Percentiles rank a stretch among this genome's conserved stretches.
Conservation (phyloP, 1,284 basidiomycete species). For the Mycosarcoma mackinlayi region DNA sequence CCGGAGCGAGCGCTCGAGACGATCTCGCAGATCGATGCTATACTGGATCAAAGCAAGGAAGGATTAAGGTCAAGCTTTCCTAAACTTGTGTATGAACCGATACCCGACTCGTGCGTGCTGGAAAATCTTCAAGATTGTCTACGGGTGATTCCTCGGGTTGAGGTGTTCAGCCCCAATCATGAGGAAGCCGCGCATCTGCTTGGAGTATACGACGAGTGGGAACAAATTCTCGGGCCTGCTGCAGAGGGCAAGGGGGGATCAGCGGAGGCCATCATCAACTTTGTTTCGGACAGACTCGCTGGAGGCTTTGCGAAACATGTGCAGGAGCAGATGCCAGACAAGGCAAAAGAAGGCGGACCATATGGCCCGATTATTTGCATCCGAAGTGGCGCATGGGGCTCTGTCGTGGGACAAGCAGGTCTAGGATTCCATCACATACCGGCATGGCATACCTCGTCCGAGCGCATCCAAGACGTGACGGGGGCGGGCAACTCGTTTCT, state of each 20-base stretch:
- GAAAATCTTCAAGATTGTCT: slow-evolving; percentile 79
- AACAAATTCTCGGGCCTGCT: background rate
- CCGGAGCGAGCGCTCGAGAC: slow-evolving; percentile 78
- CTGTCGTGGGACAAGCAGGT: slow-evolving; percentile 30
- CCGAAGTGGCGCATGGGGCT: slow-evolving; percentile 50
- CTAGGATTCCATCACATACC: slow-evolving; percentile 28
- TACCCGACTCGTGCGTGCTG: slow-evolving; percentile 72
- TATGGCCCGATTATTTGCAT: slow-evolving; percentile 50
- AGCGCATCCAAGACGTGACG: slow-evolving; percentile 48
- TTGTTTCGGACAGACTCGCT: slow-evolving; percentile 25
- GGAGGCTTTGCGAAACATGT: slow-evolving; percentile 16
- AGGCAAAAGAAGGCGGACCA: background rate
- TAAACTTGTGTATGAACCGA: slow-evolving; percentile 82
- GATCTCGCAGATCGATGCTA: slow-evolving; percentile 74
- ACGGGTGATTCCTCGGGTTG: slow-evolving; percentile 74
- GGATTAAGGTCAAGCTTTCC: slow-evolving; percentile 71
- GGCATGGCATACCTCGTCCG: slow-evolving; percentile 36
- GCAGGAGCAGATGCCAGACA: background rate
- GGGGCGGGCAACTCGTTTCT: slow-evolving; percentile 57
- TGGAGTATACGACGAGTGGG: slow-evolving; percentile 37
- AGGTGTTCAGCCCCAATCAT: slow-evolving; percentile 74
- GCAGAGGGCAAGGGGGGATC: background rate
- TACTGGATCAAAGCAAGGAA: slow-evolving; percentile 70
- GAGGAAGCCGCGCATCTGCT: slow-evolving; percentile 70
- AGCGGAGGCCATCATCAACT: slow-evolving; percentile 10